Evolutionary conservation across 176 grass and related monocot species (phyloP), one percentile per base, ranked within the genome.

Genomic region (Thinopyrum elongatum): DNA sequence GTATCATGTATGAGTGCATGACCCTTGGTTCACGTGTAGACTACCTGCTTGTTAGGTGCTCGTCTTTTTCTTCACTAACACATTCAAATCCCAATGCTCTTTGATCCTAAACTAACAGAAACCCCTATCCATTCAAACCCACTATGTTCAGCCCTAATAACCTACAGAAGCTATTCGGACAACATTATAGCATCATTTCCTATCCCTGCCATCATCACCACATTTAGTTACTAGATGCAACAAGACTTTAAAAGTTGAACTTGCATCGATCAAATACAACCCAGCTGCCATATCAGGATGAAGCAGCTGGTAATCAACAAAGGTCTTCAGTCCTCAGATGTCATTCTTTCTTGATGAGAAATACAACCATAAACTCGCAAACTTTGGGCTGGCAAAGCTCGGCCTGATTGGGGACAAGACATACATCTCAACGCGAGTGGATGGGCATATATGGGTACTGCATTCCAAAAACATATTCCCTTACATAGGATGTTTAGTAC

Each of bases 361-460:
- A 29, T 94, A 94, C 33, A 90, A 87, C 31, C 89, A 90, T 63
- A 98, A 98, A 80, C 90, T 98, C 25, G 92, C 97, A 22, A 92
- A 98, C 55, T 98, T 95, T 25, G 97, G 93, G 39, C 94, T 94
- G 6, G 88, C 92, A 41, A 95, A 94, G 65, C 84, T 95, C 16
- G 92, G 90, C 3, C 88, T 79, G 5, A 41, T 84, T 3, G 92
- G 80, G 28, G 90, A 74, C 17, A 91, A 86, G 12, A 58, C 85
- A 19, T 76, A 88, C 25, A 89, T 90, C 82, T 89, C 93, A 49
- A 91, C 86, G 38, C 67, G 91, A 49, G 84, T 98, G 64, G 64
- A 95, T 95, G 96, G 93, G 90, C 46, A 92, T 88, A 39, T 98
- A 91, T 41, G 96, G 96, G 10, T 95, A 98, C 34, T 95, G 92